Evolutionary conservation across 78 protist genomes (phyloP).

Genomic region (Dictyostelium firmibasis): DNA sequence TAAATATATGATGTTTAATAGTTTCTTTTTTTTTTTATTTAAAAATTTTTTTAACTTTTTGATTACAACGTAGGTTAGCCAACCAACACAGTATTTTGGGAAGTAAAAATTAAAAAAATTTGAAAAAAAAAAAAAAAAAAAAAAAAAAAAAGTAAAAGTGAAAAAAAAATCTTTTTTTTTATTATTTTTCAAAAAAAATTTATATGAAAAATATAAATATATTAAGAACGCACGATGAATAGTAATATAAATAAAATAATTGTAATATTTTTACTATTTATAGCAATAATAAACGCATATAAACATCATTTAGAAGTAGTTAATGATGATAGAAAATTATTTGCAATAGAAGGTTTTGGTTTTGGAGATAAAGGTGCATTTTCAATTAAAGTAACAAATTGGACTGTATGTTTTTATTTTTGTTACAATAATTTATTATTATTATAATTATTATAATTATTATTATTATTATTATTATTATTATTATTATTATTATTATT

Average conservation of each 20-base stretch:
- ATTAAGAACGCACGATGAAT: background rate
- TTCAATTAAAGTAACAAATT: constrained; percentile 1
- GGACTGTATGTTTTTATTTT: constrained; percentile 45
- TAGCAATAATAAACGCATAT: background rate
- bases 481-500: no score
- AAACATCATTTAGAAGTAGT: constrained; percentile 42
- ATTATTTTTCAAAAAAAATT: background rate
- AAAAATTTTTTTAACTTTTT: no score
- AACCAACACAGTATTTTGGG: background rate
- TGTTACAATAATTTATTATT: no score
- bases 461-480: background rate
- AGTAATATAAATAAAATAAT: background rate
- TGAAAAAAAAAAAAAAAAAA: no score
- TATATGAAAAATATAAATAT: background rate
- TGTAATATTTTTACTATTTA: background rate
- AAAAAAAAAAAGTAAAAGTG: background rate
- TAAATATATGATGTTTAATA: no score
- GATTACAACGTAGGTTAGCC: no score
- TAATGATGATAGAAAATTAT: constrained; percentile 36
- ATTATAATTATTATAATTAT: no score
- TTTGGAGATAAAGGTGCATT: constrained; percentile 41
- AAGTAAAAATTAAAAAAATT: no score
- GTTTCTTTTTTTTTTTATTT: no score
- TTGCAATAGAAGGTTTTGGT: constrained; percentile 64
- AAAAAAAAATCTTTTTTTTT: background rate